A percentile compares a stretch with the other conserved stretches of the same genome.
Evolutionary conservation across 2,329 filamentous ascomycete genomes (phyloP).

Genomic region (Ceratocystis papillata): DNA sequence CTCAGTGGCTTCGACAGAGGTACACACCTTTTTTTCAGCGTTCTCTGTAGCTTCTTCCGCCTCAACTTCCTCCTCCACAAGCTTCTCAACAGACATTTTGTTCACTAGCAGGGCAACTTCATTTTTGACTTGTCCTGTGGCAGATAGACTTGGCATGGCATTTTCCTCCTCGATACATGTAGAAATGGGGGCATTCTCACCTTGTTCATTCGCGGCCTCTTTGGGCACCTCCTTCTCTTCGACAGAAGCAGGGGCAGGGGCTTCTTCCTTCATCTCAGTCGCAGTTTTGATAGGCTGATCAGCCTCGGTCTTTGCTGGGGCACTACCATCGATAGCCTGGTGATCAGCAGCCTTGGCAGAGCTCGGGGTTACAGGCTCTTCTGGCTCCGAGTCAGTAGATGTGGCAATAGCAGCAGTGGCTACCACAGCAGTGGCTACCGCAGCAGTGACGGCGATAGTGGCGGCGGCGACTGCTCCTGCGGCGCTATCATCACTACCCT

Average conservation of each 20-base stretch:
- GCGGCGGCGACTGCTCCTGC: neutral
- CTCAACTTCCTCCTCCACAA: constrained; percentile 13
- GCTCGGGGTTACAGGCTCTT: neutral
- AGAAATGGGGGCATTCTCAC: constrained; percentile 15
- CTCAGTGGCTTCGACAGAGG: constrained; percentile 7
- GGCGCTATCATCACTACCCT: neutral
- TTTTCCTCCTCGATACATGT: constrained; percentile 13
- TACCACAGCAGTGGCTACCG: neutral
- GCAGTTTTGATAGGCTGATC: neutral
- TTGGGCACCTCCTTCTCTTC: neutral
- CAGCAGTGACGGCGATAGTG: neutral
- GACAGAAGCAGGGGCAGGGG: neutral
- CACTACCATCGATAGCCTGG: constrained; percentile 3
- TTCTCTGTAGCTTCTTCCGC: constrained; percentile 1
- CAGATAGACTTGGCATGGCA: constrained; percentile 12
- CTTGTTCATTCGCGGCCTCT: constrained; percentile 12
- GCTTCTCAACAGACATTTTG: constrained; percentile 12
- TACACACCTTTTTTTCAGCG: constrained; percentile 2
- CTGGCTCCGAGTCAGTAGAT: constrained; percentile 12
- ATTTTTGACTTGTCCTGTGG: neutral
- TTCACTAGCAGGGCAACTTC: constrained; percentile 15
- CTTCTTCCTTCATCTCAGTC: neutral
- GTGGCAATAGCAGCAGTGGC: neutral
- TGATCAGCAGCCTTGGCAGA: neutral
- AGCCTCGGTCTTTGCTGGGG: neutral